A percentile compares a stretch with the other conserved stretches of the same genome.
Conservation (phyloP, 306 rosid species). For the Cucumis melo region DNA sequence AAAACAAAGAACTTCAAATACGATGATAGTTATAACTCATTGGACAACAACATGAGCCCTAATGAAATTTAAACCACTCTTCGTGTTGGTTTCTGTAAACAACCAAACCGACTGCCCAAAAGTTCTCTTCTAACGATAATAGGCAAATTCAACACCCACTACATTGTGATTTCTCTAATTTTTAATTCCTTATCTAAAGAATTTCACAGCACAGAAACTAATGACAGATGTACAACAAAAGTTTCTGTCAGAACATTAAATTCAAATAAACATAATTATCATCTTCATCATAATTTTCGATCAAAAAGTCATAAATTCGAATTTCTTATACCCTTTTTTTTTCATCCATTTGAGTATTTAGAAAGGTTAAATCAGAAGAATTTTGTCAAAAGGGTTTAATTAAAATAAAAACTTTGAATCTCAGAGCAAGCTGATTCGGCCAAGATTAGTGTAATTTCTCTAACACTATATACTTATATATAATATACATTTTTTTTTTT, state of each 20-base stretch:
- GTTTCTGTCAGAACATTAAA: not conserved
- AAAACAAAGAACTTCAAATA: not conserved
- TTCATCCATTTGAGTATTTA: not conserved
- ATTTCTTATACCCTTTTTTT: not conserved
- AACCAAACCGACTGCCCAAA: not conserved
- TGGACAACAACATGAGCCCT: conserved; percentile 1
- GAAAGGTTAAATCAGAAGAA: not conserved
- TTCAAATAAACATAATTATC: not conserved
- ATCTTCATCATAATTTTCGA: too few relatives aligned
- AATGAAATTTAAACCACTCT: not conserved
- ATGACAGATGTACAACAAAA: not conserved
- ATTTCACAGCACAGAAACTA: not conserved
- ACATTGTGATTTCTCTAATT: not conserved
- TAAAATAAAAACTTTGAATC: not conserved
- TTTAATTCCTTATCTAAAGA: not conserved
- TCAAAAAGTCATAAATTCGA: not conserved
- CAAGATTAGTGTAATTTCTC: not conserved
- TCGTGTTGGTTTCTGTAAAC: not conserved
- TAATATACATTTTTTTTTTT: not conserved
- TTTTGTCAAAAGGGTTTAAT: not conserved
- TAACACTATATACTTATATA: not conserved
- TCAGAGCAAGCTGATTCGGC: not conserved
- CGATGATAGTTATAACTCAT: not conserved
- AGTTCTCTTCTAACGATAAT: not conserved
- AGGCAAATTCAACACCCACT: not conserved